These are phyloP conservation scores for Mariannaea elegans DNA, from an alignment of 2,329 filamentous ascomycete species.

Conservation along the genomic window DNA sequence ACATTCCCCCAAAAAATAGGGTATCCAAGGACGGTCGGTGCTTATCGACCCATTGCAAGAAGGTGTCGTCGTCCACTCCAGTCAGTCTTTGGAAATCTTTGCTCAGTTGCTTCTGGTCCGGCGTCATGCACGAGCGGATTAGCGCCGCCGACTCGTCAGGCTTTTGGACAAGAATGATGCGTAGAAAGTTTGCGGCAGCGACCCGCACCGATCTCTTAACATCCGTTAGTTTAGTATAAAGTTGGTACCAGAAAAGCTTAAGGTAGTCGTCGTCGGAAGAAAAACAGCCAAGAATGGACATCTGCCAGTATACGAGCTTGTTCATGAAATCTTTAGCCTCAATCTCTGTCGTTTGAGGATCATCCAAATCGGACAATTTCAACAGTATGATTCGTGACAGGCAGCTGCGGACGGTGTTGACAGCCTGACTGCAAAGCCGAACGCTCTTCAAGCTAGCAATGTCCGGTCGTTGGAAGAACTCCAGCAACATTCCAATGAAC, in stretches of 20 bases:
- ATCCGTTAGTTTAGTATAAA: slow-evolving; percentile 89
- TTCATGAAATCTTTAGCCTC: slow-evolving; percentile 79
- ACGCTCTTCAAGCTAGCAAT: slow-evolving; percentile 85
- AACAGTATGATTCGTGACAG: slow-evolving; percentile 84
- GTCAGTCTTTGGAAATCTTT: slow-evolving; percentile 84
- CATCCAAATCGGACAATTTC: slow-evolving; percentile 84
- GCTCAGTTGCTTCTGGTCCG: slow-evolving; percentile 76
- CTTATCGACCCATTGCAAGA: slow-evolving; percentile 87
- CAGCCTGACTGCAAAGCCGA: slow-evolving; percentile 86
- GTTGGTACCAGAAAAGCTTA: slow-evolving; percentile 87
- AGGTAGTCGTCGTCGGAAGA: slow-evolving; percentile 83
- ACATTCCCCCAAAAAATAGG: slow-evolving; percentile 83
- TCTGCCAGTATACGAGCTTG: slow-evolving; percentile 95
- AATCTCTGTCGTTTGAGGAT: slow-evolving; percentile 63
- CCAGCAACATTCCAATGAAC: slow-evolving; percentile 83
- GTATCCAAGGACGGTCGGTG: slow-evolving; percentile 81
- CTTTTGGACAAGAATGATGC: slow-evolving; percentile 94
- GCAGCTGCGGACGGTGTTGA: slow-evolving; percentile 77
- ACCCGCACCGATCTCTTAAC: slow-evolving; percentile 72
- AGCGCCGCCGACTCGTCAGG: slow-evolving; percentile 81
- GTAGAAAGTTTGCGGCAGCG: slow-evolving; percentile 84
- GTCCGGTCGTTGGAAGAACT: slow-evolving; percentile 88
- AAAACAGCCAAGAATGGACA: slow-evolving; percentile 82
- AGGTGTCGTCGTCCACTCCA: slow-evolving; percentile 88
- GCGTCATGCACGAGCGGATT: slow-evolving; percentile 74